Percentiles rank a stretch among this genome's conserved stretches.
Conservation (phyloP, 352 stramenopile species). For the Phytophthora hibernalis region DNA sequence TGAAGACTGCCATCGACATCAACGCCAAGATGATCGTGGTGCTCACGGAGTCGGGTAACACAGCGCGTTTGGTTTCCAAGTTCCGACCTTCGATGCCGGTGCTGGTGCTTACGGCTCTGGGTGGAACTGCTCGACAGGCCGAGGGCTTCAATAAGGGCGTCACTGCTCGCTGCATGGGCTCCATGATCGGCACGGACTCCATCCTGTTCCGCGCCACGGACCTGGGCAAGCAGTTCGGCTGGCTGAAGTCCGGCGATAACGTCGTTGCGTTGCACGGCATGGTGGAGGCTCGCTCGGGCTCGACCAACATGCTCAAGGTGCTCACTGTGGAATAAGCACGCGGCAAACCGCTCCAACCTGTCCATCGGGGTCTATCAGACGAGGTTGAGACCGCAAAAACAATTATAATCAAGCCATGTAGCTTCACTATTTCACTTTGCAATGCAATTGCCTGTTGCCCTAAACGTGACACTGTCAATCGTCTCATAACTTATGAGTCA, state of each 20-base stretch:
- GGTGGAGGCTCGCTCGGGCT: slow-evolving; percentile 87
- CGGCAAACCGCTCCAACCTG: slow-evolving; percentile 10
- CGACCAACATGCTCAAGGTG: slow-evolving; percentile 94
- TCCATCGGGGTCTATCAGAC: slow-evolving; percentile 18
- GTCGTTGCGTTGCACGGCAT: slow-evolving; percentile 92
- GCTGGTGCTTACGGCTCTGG: slow-evolving; percentile 77
- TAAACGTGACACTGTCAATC: neutral
- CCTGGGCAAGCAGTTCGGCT: slow-evolving; percentile 88
- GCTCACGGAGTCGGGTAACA: slow-evolving; percentile 95
- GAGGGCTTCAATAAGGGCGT: slow-evolving; percentile 77
- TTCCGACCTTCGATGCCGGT: slow-evolving; percentile 89
- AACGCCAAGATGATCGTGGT: slow-evolving; percentile 97
- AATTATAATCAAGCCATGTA: slow-evolving; percentile 26
- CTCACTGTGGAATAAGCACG: slow-evolving; percentile 77
- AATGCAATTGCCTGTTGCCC: slow-evolving; percentile 3
- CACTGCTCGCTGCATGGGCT: slow-evolving; percentile 76
- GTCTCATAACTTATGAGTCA: no score
- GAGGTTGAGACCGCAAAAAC: slow-evolving; percentile 19
- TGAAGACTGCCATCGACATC: slow-evolving; percentile 98
- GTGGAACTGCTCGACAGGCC: slow-evolving; percentile 61
- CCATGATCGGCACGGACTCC: slow-evolving; percentile 91
- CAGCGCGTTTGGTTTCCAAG: slow-evolving; percentile 94
- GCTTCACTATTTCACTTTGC: slow-evolving; percentile 35
- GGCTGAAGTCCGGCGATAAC: slow-evolving; percentile 88
- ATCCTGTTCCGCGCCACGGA: slow-evolving; percentile 90